These are phyloP conservation scores for Blastocladiella britannica DNA, from an alignment of 192 early-diverging fungal genomes.

Conservation along the genomic window DNA sequence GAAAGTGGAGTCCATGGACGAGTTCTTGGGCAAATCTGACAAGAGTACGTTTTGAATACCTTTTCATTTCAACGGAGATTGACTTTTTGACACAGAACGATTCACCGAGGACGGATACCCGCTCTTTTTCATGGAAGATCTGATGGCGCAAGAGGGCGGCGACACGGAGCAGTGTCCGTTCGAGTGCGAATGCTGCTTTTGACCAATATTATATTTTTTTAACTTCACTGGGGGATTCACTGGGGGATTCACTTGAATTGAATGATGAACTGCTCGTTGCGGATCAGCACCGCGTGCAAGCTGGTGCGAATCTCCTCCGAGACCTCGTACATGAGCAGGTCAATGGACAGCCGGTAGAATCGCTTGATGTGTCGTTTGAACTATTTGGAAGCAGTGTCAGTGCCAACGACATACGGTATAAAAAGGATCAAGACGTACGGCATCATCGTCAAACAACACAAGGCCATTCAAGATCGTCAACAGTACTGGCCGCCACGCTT, in stretches of 20 bases:
- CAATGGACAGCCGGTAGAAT: slow-evolving; percentile 43
- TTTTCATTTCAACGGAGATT: not conserved
- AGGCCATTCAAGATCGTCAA: slow-evolving; percentile 45
- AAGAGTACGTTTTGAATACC: not conserved
- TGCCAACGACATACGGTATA: slow-evolving; percentile 1
- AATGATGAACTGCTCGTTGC: not conserved
- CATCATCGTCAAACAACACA: slow-evolving; percentile 39
- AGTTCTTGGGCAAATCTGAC: not conserved
- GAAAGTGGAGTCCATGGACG: not conserved
- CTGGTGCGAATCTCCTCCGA: not conserved
- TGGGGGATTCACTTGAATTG: too few relatives aligned
- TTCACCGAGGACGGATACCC: not conserved
- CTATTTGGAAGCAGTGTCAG: slow-evolving; percentile 6
- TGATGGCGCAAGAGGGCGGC: not conserved
- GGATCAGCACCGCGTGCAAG: not conserved
- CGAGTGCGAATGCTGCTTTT: not conserved
- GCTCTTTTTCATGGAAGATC: not conserved
- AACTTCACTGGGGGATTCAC: too few relatives aligned
- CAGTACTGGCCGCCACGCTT: slow-evolving; percentile 57
- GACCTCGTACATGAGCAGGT: slow-evolving; percentile 36
- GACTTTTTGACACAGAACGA: not conserved
- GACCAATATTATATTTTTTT: too few relatives aligned
- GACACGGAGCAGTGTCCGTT: not conserved
- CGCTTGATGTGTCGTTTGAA: slow-evolving; percentile 32
- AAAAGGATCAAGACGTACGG: slow-evolving; percentile 13